Base-by-base conservation (phyloP, 495 filamentous ascomycete species). In the Hyphodiscus hymeniophilus region DNA sequence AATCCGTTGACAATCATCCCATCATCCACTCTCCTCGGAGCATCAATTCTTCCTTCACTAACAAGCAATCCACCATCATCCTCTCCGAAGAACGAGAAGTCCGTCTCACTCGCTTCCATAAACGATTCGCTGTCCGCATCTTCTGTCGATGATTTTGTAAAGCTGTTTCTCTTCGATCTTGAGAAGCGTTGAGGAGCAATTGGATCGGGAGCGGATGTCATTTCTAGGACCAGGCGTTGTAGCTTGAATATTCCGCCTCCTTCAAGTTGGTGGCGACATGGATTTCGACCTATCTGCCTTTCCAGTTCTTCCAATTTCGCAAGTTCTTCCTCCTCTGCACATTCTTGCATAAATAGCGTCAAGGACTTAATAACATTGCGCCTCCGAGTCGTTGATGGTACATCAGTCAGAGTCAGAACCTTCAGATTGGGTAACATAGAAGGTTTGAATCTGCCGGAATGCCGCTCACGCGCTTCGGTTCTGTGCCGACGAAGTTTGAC, bases 31-130 rank as follows among this genome's bases (percentile, higher is more conserved):
- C 10, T 24, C 13, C 40, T 18, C 5, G 31, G 30, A n/a, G 24
- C 24, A 30, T 54, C 51, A 11, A 54, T 44, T 23, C 42, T 48
- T 7, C 51, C 52, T 34, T 47, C 43, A n/a, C 26, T 30, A 39
- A 55, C 38, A 10, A 55, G 75, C 6, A 80, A 62, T 5, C 74
- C 74, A 23, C 72, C 76, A 57, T 81, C 79, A 32, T 76, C 76
- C 38, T 79, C 76, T 1, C 68, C 75, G 47, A 84, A 84, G 63
- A 84, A 84, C 32, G 75, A 79, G 51, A 81, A 84, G 51, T 84
- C 80, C 22, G 71, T 61, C 33, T 71, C 65, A 7, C 76, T 74
- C 18, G 76, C 77, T 28, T 74, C 66, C 77, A 78, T 82, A 12
- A 84, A 70, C 3, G 69, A 61, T 58, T 84, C 80, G 10, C 68